A percentile compares a stretch with the other conserved stretches of the same genome.
Evolutionary conservation across 2,329 filamentous ascomycete species (phyloP).

Genomic region (Fusarium caatingaense): DNA sequence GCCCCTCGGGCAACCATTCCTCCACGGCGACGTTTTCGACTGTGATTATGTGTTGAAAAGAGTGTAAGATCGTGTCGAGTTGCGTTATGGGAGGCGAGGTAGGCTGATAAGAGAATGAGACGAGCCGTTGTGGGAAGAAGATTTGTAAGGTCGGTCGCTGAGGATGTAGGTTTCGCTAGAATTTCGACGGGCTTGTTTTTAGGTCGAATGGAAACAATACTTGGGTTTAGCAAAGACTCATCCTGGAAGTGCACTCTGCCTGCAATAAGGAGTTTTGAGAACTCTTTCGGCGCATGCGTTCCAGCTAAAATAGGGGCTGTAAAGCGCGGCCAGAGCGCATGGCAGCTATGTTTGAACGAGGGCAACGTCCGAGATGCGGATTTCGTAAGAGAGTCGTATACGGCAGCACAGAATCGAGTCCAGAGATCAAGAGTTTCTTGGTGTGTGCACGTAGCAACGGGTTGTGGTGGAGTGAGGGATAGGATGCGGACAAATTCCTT

Average conservation of each 20-base stretch:
- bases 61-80: slow-evolving; percentile 77
- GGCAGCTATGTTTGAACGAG: slow-evolving; percentile 75
- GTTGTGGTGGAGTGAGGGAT: slow-evolving; percentile 60
- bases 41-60: slow-evolving; percentile 77
- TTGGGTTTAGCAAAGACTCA: slow-evolving; percentile 75
- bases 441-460: slow-evolving; percentile 62
- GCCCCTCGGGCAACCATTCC: slow-evolving; percentile 52
- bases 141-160: slow-evolving; percentile 60
- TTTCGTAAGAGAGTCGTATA: slow-evolving; percentile 88
- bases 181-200: slow-evolving; percentile 8
- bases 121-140: slow-evolving; percentile 79
- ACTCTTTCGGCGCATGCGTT: slow-evolving; percentile 81
- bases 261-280: slow-evolving; percentile 82
- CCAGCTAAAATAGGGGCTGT: slow-evolving; percentile 79
- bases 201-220: slow-evolving; percentile 60
- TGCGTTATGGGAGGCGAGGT: slow-evolving; percentile 84
- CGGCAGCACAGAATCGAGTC: slow-evolving; percentile 82
- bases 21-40: slow-evolving; percentile 63
- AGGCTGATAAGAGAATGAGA: slow-evolving; percentile 79
- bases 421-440: slow-evolving; percentile 75
- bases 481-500: slow-evolving; percentile 83
- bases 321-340: slow-evolving; percentile 86
- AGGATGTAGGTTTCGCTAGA: slow-evolving; percentile 28
- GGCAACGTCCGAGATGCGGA: slow-evolving; percentile 84
- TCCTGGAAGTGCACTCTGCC: slow-evolving; percentile 77